These are phyloP conservation scores for Coemansia aciculifera DNA, from an alignment of 192 early-diverging fungal species.

Conservation along the genomic window DNA sequence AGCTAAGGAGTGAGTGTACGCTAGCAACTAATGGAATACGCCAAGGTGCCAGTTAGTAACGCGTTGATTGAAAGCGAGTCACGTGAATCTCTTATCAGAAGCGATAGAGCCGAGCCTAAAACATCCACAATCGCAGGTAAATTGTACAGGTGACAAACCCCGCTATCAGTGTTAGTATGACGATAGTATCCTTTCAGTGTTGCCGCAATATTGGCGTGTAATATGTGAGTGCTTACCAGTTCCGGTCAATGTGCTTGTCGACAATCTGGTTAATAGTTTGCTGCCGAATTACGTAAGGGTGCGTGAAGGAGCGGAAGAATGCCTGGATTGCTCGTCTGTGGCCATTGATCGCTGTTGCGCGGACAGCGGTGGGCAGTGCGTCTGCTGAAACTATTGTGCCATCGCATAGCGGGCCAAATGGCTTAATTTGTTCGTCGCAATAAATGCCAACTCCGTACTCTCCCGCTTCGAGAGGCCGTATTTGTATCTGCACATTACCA, in stretches of 20 bases:
- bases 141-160: not conserved
- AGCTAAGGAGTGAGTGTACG: not conserved
- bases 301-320: constrained; percentile 32
- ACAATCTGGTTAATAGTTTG: constrained; percentile 41
- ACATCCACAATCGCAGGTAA: not conserved
- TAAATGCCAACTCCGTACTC: constrained; percentile 59
- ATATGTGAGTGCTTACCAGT: constrained; percentile 22
- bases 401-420: constrained; percentile 85
- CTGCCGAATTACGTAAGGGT: constrained; percentile 44
- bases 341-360: constrained; percentile 82
- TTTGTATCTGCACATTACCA: constrained; percentile 92
- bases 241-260: constrained; percentile 27
- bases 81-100: not conserved
- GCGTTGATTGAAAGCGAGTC: not conserved
- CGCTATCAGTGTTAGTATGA: not conserved
- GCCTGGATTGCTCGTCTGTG: constrained; percentile 30
- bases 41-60: not conserved
- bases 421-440: constrained; percentile 66
- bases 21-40: not conserved
- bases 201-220: not conserved
- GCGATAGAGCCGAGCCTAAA: constrained; percentile 9
- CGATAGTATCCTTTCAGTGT: not conserved
- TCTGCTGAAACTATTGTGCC: constrained; percentile 76
- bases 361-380: constrained; percentile 73
- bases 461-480: constrained; percentile 77